These are phyloP conservation scores for Neonectria hederae DNA, from an alignment of 2,329 filamentous ascomycete species.

Conservation along the genomic window DNA sequence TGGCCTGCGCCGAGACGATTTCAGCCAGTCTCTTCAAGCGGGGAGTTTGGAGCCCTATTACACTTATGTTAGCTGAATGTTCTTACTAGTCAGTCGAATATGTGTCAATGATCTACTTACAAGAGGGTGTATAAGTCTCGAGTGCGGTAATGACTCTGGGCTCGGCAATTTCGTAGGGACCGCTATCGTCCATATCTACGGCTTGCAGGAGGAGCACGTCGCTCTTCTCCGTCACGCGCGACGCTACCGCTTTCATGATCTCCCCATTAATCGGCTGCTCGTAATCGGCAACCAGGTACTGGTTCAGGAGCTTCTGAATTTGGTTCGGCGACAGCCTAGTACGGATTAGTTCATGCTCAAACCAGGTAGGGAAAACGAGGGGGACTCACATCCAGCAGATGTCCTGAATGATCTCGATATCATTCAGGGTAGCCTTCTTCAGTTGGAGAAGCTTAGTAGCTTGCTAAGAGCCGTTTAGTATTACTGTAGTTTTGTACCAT, in stretches of 20 bases:
- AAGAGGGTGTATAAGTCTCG: constrained; percentile 98
- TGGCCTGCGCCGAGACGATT: constrained; percentile 95
- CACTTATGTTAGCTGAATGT: constrained; percentile 43
- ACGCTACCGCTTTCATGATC: constrained; percentile 99
- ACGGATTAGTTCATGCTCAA: constrained; percentile 22
- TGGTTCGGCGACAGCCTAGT: constrained; percentile 93
- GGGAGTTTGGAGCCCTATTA: constrained; percentile 90
- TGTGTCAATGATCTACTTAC: constrained; percentile 61
- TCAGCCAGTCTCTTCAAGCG: constrained; percentile 95
- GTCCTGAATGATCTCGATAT: constrained; percentile 99
- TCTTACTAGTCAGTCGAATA: constrained; percentile 7
- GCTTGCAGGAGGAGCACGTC: constrained; percentile 92
- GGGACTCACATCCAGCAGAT: constrained; percentile 97
- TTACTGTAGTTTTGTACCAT: not conserved
- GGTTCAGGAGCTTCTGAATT: constrained; percentile 98
- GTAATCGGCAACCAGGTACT: constrained; percentile 98
- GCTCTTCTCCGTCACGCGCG: constrained; percentile 96
- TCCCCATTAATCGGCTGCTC: constrained; percentile 99
- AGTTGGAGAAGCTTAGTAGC: constrained; percentile 97
- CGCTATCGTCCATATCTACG: constrained; percentile 99
- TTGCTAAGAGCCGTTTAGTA: constrained; percentile 68
- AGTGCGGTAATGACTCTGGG: constrained; percentile 94
- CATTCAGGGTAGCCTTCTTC: constrained; percentile 98
- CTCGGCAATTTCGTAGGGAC: constrained; percentile 98
- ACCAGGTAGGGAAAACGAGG: not conserved